A percentile compares a stretch with the other conserved stretches of the same genome.
Conservation (phyloP, 164 flowering plant genomes). For the Chloranthus sessilifolius region DNA sequence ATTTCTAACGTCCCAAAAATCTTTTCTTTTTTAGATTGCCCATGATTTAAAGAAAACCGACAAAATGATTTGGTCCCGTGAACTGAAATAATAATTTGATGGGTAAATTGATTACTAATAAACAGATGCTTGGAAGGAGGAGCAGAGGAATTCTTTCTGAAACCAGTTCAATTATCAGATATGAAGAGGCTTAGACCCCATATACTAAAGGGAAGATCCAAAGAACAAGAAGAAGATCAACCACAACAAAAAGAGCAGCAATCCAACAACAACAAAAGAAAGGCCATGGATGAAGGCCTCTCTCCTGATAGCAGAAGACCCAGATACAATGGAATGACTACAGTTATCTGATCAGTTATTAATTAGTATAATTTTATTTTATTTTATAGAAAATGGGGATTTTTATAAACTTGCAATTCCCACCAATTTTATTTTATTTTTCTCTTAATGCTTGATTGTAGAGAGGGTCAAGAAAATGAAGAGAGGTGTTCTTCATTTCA, state of each 20-base stretch:
- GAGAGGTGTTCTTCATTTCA: too few species aligned
- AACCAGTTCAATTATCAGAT: conserved; percentile 66
- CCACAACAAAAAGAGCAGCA: conserved; percentile 8
- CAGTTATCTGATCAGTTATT: conserved; percentile 10
- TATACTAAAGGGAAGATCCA: conserved; percentile 44
- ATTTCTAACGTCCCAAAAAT: too few species aligned
- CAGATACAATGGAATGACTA: conserved; percentile 35
- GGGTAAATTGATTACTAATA: not conserved
- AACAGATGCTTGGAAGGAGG: conserved; percentile 92
- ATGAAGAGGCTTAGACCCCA: conserved; percentile 63
- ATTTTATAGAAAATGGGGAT: too few species aligned
- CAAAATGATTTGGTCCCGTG: too few species aligned
- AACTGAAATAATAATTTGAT: not conserved
- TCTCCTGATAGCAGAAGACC: conserved; percentile 54
- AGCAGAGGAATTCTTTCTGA: conserved; percentile 81
- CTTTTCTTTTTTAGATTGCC: too few species aligned
- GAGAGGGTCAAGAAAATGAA: too few species aligned
- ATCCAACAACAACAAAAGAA: conserved; percentile 40
- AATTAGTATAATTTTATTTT: too few species aligned
- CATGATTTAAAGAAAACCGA: too few species aligned
- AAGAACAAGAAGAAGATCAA: conserved; percentile 17
- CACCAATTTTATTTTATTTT: too few species aligned
- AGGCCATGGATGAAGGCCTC: conserved; percentile 44
- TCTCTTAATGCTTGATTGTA: too few species aligned
- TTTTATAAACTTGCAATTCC: too few species aligned